Conservation (phyloP, 495 filamentous ascomycete species). For the Lasiosphaeria hispida region DNA sequence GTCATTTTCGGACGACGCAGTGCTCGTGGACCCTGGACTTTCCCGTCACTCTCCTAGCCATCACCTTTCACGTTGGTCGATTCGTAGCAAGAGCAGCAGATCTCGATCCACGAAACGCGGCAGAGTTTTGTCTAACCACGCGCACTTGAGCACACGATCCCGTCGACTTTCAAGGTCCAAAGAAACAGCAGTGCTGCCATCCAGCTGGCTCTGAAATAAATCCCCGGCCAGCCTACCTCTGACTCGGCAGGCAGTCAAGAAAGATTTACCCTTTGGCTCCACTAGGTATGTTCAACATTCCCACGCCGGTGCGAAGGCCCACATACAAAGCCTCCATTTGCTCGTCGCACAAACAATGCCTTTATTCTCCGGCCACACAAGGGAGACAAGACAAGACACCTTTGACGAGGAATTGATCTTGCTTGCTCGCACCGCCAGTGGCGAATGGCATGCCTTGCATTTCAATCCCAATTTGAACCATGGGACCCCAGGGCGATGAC, state of each 20-base stretch:
- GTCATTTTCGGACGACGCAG: constrained; percentile 15
- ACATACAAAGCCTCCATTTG: neutral
- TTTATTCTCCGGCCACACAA: constrained; percentile 3
- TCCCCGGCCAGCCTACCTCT: neutral
- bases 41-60: constrained; percentile 37
- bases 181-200: constrained; percentile 35
- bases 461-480: neutral
- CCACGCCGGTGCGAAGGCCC: neutral
- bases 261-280: constrained; percentile 6
- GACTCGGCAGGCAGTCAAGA: constrained; percentile 8
- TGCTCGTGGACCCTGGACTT: constrained; percentile 24
- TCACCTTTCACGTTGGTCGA: constrained; percentile 28
- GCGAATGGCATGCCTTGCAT: neutral
- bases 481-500: too few relatives aligned
- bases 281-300: constrained; percentile 16
- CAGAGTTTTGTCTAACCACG: constrained; percentile 33
- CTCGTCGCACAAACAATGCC: constrained; percentile 5
- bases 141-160: constrained; percentile 24
- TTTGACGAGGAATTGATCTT: constrained; percentile 1
- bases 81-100: constrained; percentile 20
- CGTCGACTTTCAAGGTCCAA: constrained; percentile 33
- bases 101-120: constrained; percentile 33
- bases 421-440: neutral
- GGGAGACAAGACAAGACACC: neutral
- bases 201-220: constrained; percentile 39